A percentile compares a stretch with the other conserved stretches of the same genome.
Evolutionary conservation across 2,329 filamentous ascomycete species (phyloP).

Genomic region (Davidsoniella australis): DNA sequence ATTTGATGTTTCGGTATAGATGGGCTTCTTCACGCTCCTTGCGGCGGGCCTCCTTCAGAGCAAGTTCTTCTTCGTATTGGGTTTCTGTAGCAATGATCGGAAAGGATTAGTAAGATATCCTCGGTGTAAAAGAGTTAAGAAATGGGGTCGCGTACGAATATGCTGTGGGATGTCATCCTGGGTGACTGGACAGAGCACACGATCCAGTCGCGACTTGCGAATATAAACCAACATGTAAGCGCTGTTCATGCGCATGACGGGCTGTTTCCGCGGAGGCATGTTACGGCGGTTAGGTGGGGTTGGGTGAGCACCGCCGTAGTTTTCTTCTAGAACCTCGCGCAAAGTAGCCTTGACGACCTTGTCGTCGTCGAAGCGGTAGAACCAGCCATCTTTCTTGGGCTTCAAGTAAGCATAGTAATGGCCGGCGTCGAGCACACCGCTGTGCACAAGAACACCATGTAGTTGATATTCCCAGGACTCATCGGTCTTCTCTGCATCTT

Average conservation of each 20-base stretch:
- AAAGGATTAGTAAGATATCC: constrained; percentile 6
- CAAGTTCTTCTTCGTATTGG: constrained; percentile 67
- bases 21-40: constrained; percentile 92
- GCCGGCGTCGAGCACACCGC: constrained; percentile 87
- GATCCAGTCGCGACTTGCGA: constrained; percentile 67
- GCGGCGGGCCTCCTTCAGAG: constrained; percentile 53
- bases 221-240: constrained; percentile 99
- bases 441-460: constrained; percentile 90
- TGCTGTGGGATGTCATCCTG: constrained; percentile 54
- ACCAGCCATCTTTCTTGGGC: constrained; percentile 79
- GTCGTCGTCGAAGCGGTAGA: constrained; percentile 96
- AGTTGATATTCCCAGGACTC: constrained; percentile 85
- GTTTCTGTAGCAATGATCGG: constrained; percentile 31
- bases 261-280: constrained; percentile 34
- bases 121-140: neutral
- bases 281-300: constrained; percentile 28
- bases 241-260: constrained; percentile 53
- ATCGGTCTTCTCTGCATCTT: constrained; percentile 61
- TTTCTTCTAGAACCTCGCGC: constrained; percentile 86
- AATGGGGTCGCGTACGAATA: constrained; percentile 6
- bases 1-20: constrained; percentile 70
- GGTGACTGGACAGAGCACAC: constrained; percentile 61
- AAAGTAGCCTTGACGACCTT: constrained; percentile 87
- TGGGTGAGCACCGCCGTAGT: constrained; percentile 80
- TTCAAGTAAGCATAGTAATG: constrained; percentile 98